These are phyloP conservation scores for Domatiomyces globalis DNA, from an alignment of 2,329 filamentous ascomycete genomes.

Conservation along the genomic window DNA sequence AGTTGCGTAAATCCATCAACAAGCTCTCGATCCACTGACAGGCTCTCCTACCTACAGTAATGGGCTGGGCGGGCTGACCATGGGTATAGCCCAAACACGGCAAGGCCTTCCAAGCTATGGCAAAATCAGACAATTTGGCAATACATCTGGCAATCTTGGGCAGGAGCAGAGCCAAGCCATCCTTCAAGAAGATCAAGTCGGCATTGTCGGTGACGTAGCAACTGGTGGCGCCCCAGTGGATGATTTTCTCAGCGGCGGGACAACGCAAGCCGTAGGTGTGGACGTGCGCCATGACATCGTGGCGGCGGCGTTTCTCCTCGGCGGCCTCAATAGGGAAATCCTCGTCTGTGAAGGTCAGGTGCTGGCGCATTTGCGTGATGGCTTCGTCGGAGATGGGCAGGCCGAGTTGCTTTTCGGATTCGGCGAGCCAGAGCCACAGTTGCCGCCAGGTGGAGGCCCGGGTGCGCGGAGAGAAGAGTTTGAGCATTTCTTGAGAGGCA, in stretches of 20 bases:
- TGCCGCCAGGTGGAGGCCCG: slow-evolving; percentile 67
- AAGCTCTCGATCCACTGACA: slow-evolving; percentile 65
- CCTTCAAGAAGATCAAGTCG: slow-evolving; percentile 61
- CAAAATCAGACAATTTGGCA: slow-evolving; percentile 57
- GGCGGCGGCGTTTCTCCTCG: slow-evolving; percentile 60
- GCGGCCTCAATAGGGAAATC: slow-evolving; percentile 61
- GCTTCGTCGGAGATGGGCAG: slow-evolving; percentile 62
- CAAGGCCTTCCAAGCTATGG: slow-evolving; percentile 55
- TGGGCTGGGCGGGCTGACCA: slow-evolving; percentile 43
- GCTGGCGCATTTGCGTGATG: slow-evolving; percentile 59
- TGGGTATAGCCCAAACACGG: slow-evolving; percentile 69
- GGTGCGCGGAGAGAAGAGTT: slow-evolving; percentile 63
- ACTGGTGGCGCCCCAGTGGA: slow-evolving; percentile 58
- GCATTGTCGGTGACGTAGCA: slow-evolving; percentile 56
- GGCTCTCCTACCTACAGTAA: slow-evolving; percentile 53
- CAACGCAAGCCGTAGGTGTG: slow-evolving; percentile 42
- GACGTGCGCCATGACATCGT: slow-evolving; percentile 55
- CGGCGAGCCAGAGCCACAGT: slow-evolving; percentile 64
- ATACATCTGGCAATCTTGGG: slow-evolving; percentile 69
- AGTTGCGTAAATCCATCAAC: slow-evolving; percentile 57
- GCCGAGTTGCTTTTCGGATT: slow-evolving; percentile 68
- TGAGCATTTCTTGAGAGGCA: slow-evolving; percentile 59
- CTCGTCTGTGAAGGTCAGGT: slow-evolving; percentile 60
- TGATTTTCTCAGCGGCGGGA: slow-evolving; percentile 66
- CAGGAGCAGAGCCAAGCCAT: slow-evolving; percentile 61